phyloP scores from a whole-genome alignment of 129 eudicot species.

The Oenanthe sinensis region DNA sequence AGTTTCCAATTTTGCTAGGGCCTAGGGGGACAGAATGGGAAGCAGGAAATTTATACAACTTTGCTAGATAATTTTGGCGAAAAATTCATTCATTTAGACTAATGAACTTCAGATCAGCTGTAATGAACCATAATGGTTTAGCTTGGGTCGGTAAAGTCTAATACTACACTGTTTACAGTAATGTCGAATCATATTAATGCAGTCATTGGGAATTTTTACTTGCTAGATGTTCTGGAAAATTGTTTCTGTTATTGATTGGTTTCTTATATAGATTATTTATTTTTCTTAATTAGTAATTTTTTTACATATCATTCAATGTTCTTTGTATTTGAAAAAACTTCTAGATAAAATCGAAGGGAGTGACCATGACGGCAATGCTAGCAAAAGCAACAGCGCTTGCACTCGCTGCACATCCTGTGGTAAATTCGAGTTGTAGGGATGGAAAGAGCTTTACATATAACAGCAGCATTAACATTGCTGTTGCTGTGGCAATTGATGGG shows the following conservation, averaged over 20 bases:
- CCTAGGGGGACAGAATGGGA: not conserved
- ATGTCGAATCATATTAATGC: not conserved
- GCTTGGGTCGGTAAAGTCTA: not conserved
- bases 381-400: slow-evolving; percentile 98
- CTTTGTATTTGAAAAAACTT: slow-evolving; percentile 3
- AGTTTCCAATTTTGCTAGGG: not conserved
- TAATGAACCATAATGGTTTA: not conserved
- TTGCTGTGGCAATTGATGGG: slow-evolving; percentile 95
- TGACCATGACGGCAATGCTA: slow-evolving; percentile 87
- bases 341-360: slow-evolving; percentile 89
- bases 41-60: not conserved
- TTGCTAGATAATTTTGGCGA: not conserved
- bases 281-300: not conserved
- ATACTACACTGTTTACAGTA: not conserved
- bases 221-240: not conserved
- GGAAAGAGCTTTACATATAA: slow-evolving; percentile 95
- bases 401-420: slow-evolving; percentile 80
- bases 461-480: slow-evolving; percentile 83
- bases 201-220: not conserved
- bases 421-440: slow-evolving; percentile 93
- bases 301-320: slow-evolving; percentile 2
- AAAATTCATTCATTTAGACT: not conserved
- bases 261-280: not conserved
- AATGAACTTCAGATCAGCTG: not conserved
- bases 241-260: not conserved